phyloP scores from a whole-genome alignment of 805 yeast species.

The Alloascoidea hylecoeti region DNA sequence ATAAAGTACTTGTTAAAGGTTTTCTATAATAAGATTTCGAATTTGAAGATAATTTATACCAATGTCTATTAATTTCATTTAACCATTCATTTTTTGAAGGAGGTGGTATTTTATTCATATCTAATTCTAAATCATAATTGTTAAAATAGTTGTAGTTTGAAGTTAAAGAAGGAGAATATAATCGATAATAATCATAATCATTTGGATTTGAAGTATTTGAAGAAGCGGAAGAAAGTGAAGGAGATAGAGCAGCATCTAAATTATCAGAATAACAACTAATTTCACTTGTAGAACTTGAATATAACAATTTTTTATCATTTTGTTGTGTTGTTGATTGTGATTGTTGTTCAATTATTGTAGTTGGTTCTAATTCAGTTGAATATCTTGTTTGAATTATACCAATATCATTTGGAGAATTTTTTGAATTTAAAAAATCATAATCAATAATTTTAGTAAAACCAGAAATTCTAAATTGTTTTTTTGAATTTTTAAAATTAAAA shows the following conservation, averaged over 20 bases:
- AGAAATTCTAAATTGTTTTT: conserved; percentile 54
- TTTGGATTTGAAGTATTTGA: not conserved
- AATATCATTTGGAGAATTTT: not conserved
- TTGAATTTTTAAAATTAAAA: conserved; percentile 42
- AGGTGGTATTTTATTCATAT: conserved; percentile 13
- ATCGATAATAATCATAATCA: not conserved
- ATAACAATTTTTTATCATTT: not conserved
- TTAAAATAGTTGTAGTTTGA: not conserved
- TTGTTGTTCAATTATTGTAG: too few relatives aligned
- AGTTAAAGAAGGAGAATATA: not conserved
- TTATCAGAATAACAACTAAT: not conserved
- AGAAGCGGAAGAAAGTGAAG: not conserved
- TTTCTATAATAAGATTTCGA: conserved; percentile 49
- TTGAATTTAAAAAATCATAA: not conserved
- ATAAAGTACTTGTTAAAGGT: conserved; percentile 48
- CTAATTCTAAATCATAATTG: not conserved
- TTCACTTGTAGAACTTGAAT: not conserved
- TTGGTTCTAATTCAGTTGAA: not conserved
- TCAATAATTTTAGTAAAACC: conserved; percentile 37
- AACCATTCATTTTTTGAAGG: conserved; percentile 50
- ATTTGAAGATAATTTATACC: conserved; percentile 39
- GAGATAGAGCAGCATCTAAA: too few relatives aligned
- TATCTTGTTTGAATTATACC: not conserved
- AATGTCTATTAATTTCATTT: conserved; percentile 37
- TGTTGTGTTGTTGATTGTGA: not conserved